Evolutionary conservation across 495 filamentous ascomycete species (phyloP), one percentile per base, ranked within the genome.

Genomic region (Haplographium delicatum): DNA sequence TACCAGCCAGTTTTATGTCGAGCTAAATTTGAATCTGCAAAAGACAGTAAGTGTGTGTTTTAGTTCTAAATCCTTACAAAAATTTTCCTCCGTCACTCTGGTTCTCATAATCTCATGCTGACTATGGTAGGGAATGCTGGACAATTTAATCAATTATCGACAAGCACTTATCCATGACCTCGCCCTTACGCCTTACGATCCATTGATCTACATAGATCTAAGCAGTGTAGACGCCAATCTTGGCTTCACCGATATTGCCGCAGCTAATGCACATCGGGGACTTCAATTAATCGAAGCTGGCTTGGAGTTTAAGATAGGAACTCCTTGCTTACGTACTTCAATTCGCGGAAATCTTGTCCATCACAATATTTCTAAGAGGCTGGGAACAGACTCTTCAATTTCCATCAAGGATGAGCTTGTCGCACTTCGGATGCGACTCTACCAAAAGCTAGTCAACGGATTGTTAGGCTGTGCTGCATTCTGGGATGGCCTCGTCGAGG

Each of bases 401-500:
- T 22, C 54, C 15, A 49, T 60, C 22, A 11, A 46, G 1, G 35
- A 57, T n/a, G 50, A 61, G n/a, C 45, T 54, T 5, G 18, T 31
- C 22, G 16, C 9, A 9, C 33, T 51, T 11, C 46, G 37, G 2
- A 15, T 46, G 15, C 31, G 45, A 24, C 28, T 50, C 9, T 54
- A 54, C 13, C 22, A 13, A 11, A 24, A 47, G 11, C 41, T 61
- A 18, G 13, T 61, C 1, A 18, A 28, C 24, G 35, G 20, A 0
- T 18, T 61, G 8, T 19, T 43, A 5, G 51, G 33, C 11, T 55
- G 50, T 33, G 50, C 16, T 6, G 38, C 34, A 15, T 58, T 53
- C 39, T 58, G 50, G 54, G 58, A 61, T 22, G 54, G 50, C 1
- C 23, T 54, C 0, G 11, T 43, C 4, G 41, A 41, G 15, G 54